Evolutionary conservation across 768 basidiomycete species (phyloP).

Genomic region (Clathrus columnatus): DNA sequence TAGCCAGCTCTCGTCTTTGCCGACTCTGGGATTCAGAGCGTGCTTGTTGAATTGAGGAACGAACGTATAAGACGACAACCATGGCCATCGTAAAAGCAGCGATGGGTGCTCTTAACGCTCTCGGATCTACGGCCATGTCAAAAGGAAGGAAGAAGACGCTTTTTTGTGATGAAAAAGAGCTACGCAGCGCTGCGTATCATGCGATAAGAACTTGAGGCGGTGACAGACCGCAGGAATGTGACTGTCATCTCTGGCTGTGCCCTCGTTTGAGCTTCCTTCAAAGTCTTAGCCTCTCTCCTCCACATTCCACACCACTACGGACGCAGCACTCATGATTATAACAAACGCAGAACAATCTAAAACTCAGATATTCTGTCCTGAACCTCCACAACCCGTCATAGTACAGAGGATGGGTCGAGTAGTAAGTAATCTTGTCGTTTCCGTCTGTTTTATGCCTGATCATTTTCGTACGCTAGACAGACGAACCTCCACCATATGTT

Average conservation of each 20-base stretch:
- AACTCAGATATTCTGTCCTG: not conserved
- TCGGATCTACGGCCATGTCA: slow-evolving; percentile 15
- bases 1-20: slow-evolving; percentile 4
- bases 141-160: no score
- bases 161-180: no score
- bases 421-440: not conserved
- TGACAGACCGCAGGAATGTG: no score
- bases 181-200: no score
- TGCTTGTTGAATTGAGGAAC: slow-evolving; percentile 14
- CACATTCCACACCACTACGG: not conserved
- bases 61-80: slow-evolving; percentile 14
- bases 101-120: slow-evolving; percentile 14
- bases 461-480: not conserved
- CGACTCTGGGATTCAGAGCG: slow-evolving; percentile 13
- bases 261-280: not conserved
- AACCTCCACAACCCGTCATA: not conserved
- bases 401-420: not conserved
- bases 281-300: not conserved
- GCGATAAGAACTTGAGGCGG: no score
- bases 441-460: not conserved
- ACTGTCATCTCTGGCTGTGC: not conserved
- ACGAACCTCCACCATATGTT: slow-evolving; percentile 7
- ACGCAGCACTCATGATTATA: not conserved
- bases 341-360: not conserved
- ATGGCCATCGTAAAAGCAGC: slow-evolving; percentile 20